A percentile compares a stretch with the other conserved stretches of the same genome.
Conservation (phyloP, 306 rosid genomes). For the Leucaena leucocephala region DNA sequence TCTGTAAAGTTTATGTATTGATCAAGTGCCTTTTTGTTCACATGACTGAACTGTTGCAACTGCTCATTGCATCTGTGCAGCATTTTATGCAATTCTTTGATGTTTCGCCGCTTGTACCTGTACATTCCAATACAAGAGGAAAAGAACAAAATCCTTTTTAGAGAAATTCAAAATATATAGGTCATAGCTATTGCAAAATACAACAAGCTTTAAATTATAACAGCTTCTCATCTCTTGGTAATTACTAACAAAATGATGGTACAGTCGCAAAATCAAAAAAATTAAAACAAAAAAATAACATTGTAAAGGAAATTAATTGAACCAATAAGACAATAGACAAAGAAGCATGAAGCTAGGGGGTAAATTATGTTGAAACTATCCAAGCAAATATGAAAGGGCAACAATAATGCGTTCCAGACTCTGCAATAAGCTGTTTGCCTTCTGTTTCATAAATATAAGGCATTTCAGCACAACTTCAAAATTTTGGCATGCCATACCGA, state of each 20-base stretch:
- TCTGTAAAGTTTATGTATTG: slow-evolving; percentile 95
- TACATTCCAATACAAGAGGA: slow-evolving; percentile 37
- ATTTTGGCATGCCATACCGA: slow-evolving; percentile 19
- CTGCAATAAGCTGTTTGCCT: not conserved
- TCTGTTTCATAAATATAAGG: not conserved
- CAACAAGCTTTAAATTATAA: slow-evolving; percentile 15
- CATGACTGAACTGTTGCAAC: slow-evolving; percentile 92
- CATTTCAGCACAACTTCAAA: slow-evolving; percentile 17
- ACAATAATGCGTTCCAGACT: not conserved
- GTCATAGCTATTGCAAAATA: slow-evolving; percentile 31
- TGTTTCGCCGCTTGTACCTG: slow-evolving; percentile 79
- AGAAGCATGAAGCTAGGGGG: not conserved
- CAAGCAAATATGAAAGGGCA: not conserved
- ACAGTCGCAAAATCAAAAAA: not conserved
- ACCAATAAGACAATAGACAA: not conserved
- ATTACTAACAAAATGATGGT: slow-evolving; percentile 8
- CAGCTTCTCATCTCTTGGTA: not conserved
- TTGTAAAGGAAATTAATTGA: slow-evolving; percentile 6
- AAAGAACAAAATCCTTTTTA: slow-evolving; percentile 12
- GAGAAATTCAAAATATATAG: slow-evolving; percentile 5
- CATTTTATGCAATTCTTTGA: slow-evolving; percentile 83
- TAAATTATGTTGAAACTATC: not conserved
- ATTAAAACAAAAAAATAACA: not conserved
- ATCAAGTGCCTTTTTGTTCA: slow-evolving; percentile 94
- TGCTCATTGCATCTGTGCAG: slow-evolving; percentile 91